Evolutionary conservation across 2,329 filamentous ascomycete species (phyloP).

Genomic region (Colletotrichum coccodes): DNA sequence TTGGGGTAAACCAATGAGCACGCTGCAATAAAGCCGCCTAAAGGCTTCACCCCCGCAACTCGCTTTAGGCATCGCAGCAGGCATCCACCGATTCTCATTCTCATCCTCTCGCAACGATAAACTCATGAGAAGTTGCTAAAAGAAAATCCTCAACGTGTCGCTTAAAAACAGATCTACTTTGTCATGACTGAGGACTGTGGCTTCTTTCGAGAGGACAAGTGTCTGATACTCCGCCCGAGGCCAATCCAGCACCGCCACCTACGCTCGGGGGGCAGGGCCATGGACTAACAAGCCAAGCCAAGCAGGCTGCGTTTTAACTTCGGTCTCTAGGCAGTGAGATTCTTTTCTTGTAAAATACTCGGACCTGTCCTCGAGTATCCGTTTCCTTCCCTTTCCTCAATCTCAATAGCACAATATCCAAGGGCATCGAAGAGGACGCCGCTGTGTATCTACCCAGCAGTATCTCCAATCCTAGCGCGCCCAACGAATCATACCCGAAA

Average conservation of each 20-base stretch:
- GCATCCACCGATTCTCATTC: neutral
- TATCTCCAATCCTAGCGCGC: neutral
- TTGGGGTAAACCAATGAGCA: neutral
- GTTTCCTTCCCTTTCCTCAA: neutral
- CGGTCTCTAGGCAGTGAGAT: neutral
- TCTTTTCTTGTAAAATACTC: neutral
- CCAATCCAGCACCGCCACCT: conserved; percentile 1
- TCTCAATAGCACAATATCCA: neutral
- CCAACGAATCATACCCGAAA: neutral
- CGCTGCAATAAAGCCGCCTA: neutral
- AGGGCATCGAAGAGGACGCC: neutral
- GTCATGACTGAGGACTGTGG: too few species aligned
- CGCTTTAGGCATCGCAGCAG: neutral
- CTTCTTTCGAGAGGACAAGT: neutral
- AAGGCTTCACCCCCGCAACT: neutral
- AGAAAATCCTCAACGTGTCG: too few species aligned
- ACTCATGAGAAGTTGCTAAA: too few species aligned
- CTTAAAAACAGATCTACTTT: neutral
- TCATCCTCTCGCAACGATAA: too few species aligned
- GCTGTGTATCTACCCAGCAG: neutral
- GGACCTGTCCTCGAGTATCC: neutral
- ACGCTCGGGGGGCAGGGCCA: neutral
- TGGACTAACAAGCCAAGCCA: neutral
- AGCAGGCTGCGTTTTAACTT: neutral
- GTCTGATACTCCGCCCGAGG: neutral